These are phyloP conservation scores for Pseudognaphalium luteoalbum DNA, from an alignment of 129 eudicot genomes.

Conservation along the genomic window DNA sequence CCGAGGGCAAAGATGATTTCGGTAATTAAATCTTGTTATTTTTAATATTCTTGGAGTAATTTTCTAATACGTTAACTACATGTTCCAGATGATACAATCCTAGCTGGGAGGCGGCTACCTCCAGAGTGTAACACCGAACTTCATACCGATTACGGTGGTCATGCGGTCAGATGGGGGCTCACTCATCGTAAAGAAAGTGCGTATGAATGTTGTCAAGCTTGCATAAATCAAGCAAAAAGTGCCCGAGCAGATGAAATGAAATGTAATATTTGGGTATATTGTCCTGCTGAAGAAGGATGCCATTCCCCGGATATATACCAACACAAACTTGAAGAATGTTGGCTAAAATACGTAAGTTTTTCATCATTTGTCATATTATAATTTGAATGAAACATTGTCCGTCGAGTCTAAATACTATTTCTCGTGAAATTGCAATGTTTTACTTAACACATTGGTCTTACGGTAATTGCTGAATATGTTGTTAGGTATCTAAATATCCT, in stretches of 20 bases:
- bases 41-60: neutral
- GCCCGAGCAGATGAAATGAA: conserved; percentile 64
- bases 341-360: conserved; percentile 91
- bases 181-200: conserved; percentile 91
- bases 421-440: neutral
- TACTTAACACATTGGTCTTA: neutral
- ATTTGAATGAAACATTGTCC: neutral
- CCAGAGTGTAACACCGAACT: conserved; percentile 80
- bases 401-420: neutral
- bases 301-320: conserved; percentile 91
- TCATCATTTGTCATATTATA: neutral
- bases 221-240: conserved; percentile 75
- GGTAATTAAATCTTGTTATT: conserved; percentile 47
- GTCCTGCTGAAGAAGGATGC: conserved; percentile 83
- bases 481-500: neutral
- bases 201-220: conserved; percentile 92
- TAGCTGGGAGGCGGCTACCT: conserved; percentile 77
- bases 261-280: conserved; percentile 96
- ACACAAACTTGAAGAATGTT: conserved; percentile 83
- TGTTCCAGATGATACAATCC: conserved; percentile 44
- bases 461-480: neutral
- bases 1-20: conserved; percentile 72
- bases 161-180: conserved; percentile 93
- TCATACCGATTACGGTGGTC: conserved; percentile 89
- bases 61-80: neutral